Evolutionary conservation across 129 eudicot genomes (phyloP).

Genomic region (Kitagawia praeruptora): DNA sequence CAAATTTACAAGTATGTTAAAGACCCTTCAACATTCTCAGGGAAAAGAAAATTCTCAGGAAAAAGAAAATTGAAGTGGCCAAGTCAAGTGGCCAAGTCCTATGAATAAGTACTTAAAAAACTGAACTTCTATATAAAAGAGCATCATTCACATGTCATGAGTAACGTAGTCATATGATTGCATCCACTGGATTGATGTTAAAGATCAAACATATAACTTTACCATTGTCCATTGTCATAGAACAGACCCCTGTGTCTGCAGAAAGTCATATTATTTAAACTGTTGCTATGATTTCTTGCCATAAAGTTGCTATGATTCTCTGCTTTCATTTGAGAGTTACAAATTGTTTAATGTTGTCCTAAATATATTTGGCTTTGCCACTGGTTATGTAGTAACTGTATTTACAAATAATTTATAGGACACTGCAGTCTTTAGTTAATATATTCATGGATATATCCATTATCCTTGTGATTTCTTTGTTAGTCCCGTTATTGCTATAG

Average conservation of each 20-base stretch:
- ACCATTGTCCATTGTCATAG: conserved; percentile 2
- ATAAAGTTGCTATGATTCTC: no score
- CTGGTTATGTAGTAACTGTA: no score
- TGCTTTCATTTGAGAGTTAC: no score
- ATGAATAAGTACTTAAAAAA: background rate
- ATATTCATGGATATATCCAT: no score
- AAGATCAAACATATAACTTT: background rate
- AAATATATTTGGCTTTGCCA: no score
- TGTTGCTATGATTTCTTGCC: no score
- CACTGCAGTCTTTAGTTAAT: no score
- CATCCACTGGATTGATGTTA: conserved; percentile 7
- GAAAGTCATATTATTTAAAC: conserved; percentile 13
- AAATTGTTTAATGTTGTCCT: no score
- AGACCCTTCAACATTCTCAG: background rate
- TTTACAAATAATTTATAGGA: no score
- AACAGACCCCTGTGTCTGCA: conserved; percentile 9
- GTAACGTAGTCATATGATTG: background rate
- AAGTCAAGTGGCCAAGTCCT: background rate
- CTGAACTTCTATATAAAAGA: background rate
- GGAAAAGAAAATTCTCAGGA: background rate
- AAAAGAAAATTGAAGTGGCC: background rate
- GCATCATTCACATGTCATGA: background rate
- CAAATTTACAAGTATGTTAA: background rate
- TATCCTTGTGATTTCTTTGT: no score
- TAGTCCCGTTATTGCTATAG: no score